These are phyloP conservation scores for Cladosporium sp. DNA, from an alignment of 2,329 filamentous ascomycete species.

Conservation along the genomic window DNA sequence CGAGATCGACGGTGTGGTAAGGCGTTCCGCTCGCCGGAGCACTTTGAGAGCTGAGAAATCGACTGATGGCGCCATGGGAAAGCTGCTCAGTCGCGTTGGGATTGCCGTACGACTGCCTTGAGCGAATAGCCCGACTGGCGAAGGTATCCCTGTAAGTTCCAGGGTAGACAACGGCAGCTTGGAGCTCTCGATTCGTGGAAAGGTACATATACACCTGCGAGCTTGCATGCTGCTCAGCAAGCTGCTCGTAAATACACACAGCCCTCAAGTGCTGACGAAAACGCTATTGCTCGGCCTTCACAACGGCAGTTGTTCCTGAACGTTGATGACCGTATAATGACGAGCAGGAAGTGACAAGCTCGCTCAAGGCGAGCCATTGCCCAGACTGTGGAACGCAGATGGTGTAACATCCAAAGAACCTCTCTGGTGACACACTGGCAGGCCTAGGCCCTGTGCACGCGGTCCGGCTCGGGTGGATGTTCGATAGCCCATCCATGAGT, in stretches of 20 bases:
- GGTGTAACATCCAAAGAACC: background rate
- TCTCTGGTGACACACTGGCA: background rate
- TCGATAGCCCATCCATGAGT: too few species aligned
- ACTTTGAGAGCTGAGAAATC: background rate
- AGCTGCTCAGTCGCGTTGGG: background rate
- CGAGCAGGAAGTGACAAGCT: background rate
- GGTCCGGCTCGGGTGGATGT: background rate
- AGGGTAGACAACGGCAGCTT: background rate
- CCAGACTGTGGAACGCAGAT: background rate
- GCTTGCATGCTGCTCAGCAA: background rate
- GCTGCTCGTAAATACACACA: background rate
- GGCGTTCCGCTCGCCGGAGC: background rate
- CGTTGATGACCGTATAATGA: background rate
- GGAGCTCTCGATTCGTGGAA: background rate
- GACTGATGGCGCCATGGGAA: background rate
- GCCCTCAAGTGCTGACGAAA: background rate
- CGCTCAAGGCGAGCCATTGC: background rate
- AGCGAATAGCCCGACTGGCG: constrained; percentile 25
- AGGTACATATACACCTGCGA: background rate
- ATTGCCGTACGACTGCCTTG: constrained; percentile 4
- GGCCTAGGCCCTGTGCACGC: background rate
- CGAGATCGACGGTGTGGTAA: background rate
- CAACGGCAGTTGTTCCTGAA: background rate
- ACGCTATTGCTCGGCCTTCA: background rate
- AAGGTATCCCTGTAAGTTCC: constrained; percentile 21